A percentile compares a stretch with the other conserved stretches of the same genome.
phyloP scores from a whole-genome alignment of 2,329 filamentous ascomycete genomes.

The Didymella glomerata region DNA sequence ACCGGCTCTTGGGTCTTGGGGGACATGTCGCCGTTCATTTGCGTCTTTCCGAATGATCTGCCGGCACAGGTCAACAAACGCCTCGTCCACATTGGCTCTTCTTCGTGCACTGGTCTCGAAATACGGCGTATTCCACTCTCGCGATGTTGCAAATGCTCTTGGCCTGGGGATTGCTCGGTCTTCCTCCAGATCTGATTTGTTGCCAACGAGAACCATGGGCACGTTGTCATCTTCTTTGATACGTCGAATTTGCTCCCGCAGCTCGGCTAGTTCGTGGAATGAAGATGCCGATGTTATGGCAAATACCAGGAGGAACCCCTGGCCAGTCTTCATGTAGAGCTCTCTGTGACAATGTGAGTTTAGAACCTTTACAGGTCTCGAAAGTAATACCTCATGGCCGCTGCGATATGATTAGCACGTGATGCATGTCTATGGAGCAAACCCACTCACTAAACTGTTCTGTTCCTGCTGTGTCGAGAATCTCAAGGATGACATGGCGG shows the following conservation, averaged over 20 bases:
- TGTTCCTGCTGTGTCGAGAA: constrained; percentile 89
- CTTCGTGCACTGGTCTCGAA: constrained; percentile 88
- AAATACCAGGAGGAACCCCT: constrained; percentile 91
- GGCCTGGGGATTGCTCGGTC: constrained; percentile 80
- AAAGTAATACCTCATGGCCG: constrained; percentile 48
- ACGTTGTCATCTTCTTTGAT: constrained; percentile 89
- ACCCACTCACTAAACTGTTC: constrained; percentile 83
- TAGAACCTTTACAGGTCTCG: constrained; percentile 20
- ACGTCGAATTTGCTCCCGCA: constrained; percentile 88
- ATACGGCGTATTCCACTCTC: constrained; percentile 87
- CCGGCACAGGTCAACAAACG: constrained; percentile 83
- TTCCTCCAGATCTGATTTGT: constrained; percentile 90
- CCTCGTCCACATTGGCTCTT: constrained; percentile 87
- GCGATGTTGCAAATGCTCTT: constrained; percentile 83
- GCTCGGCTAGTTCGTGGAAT: constrained; percentile 79
- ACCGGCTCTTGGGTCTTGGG: constrained; percentile 23
- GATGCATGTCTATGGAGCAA: not conserved
- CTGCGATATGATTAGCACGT: constrained; percentile 32
- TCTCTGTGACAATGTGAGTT: constrained; percentile 37
- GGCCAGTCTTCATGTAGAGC: constrained; percentile 84
- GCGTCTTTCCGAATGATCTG: constrained; percentile 82
- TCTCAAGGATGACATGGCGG: constrained; percentile 87
- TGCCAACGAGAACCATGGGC: constrained; percentile 89
- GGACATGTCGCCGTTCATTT: constrained; percentile 42
- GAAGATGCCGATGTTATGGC: constrained; percentile 87